Base-by-base conservation (phyloP, 1,284 basidiomycete species). In the Sphagnurus paluster region DNA sequence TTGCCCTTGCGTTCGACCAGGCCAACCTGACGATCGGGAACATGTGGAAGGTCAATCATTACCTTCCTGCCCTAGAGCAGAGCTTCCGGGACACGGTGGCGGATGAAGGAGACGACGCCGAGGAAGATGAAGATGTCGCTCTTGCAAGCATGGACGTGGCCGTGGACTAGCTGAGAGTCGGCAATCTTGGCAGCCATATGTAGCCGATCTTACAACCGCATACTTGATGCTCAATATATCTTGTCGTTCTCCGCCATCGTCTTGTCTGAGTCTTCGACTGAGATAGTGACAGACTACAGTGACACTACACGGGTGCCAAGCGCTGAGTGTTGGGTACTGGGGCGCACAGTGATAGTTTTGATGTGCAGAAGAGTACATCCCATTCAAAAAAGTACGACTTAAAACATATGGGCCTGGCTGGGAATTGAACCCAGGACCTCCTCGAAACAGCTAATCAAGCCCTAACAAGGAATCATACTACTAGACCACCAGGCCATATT, bases 1-100 rank as follows among this genome's bases (percentile, higher is more conserved):
- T 94, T 3, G 87, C 83, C 0, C 69, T 93, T 23, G 90, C 91
- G 2, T 90, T 95, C 60, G 95, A 98, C 62, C 78, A 89, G 53
- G 77, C 85, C 50, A 77, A 81, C 14, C 68, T 95, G 46, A 77
- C 71, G 16, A 75, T 96, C 17, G 80, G 80, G 1, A 81, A 89
- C 44, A 83, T 96, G 74, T 88, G 87, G 84, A 92, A 90, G 67
- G 76, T 93, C 69, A 76, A 76, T 24, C 66, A 76, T 43, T 95
- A 93, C 62, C 68, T 86, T 46, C 76, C 79, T 2, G 84, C 89
- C 4, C 74, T 97, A 50, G 79, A 87, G 56, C 70, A 79, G 52
- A 75, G 82, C 53, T 84, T 90, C 53, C 61, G 63, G 13, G 82
- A 84, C 40, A 79, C 80, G 4, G 69, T 64, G 17, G 78, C 77